Evolutionary conservation across 2,329 filamentous ascomycete genomes (phyloP).

Genomic region (Colletotrichum theobromicola): DNA sequence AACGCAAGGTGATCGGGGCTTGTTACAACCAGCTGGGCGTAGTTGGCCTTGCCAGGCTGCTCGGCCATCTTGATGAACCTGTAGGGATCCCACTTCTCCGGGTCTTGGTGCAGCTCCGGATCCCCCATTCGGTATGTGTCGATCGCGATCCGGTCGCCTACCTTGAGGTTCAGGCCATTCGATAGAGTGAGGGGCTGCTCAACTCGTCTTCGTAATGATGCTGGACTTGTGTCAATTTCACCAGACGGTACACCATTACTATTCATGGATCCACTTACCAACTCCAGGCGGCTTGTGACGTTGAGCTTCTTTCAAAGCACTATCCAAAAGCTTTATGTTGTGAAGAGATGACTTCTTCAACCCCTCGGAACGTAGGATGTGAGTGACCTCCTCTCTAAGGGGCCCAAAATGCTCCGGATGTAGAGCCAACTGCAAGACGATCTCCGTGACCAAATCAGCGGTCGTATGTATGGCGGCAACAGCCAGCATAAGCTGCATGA

Average conservation of each 20-base stretch:
- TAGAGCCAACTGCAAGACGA: background rate
- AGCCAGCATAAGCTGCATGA: background rate
- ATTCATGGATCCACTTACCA: background rate
- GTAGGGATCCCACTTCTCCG: background rate
- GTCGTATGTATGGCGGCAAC: background rate
- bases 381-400: background rate
- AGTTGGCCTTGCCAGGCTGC: background rate
- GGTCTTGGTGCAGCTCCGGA: background rate
- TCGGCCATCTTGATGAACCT: background rate
- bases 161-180: background rate
- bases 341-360: background rate
- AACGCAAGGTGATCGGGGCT: background rate
- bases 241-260: background rate
- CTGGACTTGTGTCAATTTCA: background rate
- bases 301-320: background rate
- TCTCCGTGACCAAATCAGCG: background rate
- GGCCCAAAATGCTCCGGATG: background rate
- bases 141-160: background rate
- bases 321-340: background rate
- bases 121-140: background rate
- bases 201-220: background rate
- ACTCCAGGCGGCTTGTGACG: background rate
- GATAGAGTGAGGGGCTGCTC: background rate
- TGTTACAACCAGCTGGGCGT: background rate
- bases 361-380: background rate